A percentile compares a stretch with the other conserved stretches of the same genome.
Evolutionary conservation across 2,329 filamentous ascomycete genomes (phyloP).

Genomic region (Furcasterigmium furcatum): DNA sequence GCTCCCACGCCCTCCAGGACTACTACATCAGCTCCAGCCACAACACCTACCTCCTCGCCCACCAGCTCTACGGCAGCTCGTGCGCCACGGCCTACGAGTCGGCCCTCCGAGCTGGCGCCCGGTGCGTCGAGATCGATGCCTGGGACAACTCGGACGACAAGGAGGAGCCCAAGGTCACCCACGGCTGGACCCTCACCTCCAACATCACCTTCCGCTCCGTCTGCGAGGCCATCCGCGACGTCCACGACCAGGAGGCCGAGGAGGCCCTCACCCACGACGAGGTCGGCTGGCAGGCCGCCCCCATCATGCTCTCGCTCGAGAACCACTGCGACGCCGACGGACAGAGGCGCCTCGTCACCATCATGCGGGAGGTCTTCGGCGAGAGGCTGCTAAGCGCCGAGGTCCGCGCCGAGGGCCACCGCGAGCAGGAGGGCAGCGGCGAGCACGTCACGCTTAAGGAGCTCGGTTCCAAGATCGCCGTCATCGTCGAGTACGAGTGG

Average conservation of each 20-base stretch:
- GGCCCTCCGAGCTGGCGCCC: conserved; percentile 58
- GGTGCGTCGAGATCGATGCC: conserved; percentile 72
- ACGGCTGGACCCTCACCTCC: conserved; percentile 66
- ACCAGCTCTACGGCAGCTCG: conserved; percentile 65
- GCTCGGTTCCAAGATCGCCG: conserved; percentile 58
- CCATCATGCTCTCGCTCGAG: conserved; percentile 63
- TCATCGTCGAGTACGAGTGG: conserved; percentile 67
- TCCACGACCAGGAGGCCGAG: conserved; percentile 54
- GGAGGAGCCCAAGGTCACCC: conserved; percentile 67
- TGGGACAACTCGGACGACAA: conserved; percentile 62
- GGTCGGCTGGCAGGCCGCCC: conserved; percentile 41
- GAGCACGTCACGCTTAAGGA: conserved; percentile 57
- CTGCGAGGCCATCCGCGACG: conserved; percentile 62
- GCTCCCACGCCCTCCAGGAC: conserved; percentile 59
- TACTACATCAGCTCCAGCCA: conserved; percentile 73
- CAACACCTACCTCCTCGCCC: conserved; percentile 69
- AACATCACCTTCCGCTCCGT: conserved; percentile 62
- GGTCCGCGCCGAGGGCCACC: conserved; percentile 52
- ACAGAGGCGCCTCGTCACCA: conserved; percentile 58
- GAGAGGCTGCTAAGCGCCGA: conserved; percentile 55
- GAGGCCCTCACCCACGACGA: conserved; percentile 28
- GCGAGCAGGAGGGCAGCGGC: conserved; percentile 46
- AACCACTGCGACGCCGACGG: conserved; percentile 62
- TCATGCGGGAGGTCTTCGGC: conserved; percentile 63
- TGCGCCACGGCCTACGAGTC: conserved; percentile 61